Evolutionary conservation across 208 protist species (phyloP).

Genomic region (Porcisia hertigi): DNA sequence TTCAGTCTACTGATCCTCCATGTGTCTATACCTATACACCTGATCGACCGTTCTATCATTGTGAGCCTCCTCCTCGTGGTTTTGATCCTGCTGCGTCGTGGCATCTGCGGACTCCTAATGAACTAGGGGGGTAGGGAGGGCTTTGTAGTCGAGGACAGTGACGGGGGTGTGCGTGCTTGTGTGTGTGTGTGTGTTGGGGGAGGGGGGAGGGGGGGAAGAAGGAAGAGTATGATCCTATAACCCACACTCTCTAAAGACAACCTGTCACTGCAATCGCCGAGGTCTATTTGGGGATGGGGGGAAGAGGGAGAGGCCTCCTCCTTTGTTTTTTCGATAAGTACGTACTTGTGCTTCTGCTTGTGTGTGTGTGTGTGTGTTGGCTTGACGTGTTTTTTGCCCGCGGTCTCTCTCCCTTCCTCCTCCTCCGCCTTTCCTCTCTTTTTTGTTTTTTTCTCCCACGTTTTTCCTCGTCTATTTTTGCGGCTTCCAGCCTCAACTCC

Average conservation of each 20-base stretch:
- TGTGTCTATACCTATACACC: conserved; percentile 8
- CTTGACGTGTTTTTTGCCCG: background rate
- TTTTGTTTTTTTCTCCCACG: background rate
- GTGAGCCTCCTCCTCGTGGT: conserved; percentile 17
- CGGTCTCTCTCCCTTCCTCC: background rate
- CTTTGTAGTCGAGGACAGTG: background rate
- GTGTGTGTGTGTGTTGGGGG: background rate
- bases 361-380: background rate
- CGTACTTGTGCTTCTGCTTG: background rate
- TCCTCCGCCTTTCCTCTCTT: background rate
- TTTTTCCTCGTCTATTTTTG: background rate
- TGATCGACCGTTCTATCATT: conserved; percentile 24
- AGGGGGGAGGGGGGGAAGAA: background rate
- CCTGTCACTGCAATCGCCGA: background rate
- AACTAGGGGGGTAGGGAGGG: background rate
- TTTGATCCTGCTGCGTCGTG: conserved; percentile 30
- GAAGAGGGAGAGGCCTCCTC: background rate
- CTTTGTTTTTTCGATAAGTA: background rate
- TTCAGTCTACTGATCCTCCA: conserved; percentile 12
- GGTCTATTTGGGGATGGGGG: too few relatives aligned
- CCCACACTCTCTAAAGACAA: background rate
- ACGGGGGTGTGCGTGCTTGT: background rate
- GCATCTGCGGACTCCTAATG: conserved; percentile 14
- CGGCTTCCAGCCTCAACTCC: background rate
- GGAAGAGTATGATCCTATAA: background rate